These are phyloP conservation scores for Cytospora schulzeri DNA, from an alignment of 2,329 filamentous ascomycete genomes.

Conservation along the genomic window DNA sequence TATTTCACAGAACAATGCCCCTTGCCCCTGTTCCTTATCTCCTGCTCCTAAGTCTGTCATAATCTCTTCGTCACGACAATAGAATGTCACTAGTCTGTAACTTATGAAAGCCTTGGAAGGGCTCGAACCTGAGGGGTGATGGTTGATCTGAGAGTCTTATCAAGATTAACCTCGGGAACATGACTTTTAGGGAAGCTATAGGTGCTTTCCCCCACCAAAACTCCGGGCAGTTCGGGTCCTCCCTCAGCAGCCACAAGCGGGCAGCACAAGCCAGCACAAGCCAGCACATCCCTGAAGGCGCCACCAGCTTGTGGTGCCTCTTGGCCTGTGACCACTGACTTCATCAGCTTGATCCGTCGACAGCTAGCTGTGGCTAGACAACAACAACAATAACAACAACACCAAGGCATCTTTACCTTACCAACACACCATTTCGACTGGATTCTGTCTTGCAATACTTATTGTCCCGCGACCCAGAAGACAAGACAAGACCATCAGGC, in stretches of 20 bases:
- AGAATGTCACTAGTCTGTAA: background rate
- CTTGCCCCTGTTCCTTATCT: background rate
- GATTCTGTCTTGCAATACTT: background rate
- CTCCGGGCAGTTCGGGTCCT: background rate
- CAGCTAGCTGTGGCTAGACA: background rate
- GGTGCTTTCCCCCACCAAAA: background rate
- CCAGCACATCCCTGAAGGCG: background rate
- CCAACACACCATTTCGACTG: background rate
- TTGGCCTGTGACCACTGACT: background rate
- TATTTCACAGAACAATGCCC: too few relatives aligned
- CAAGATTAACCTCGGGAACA: background rate
- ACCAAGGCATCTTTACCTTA: background rate
- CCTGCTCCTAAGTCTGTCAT: background rate
- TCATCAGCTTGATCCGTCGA: background rate
- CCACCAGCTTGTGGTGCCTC: background rate
- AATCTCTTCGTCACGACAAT: background rate
- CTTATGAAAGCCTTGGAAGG: too few relatives aligned
- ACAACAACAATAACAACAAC: background rate
- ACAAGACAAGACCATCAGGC: background rate
- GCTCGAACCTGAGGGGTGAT: background rate
- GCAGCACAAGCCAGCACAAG: background rate
- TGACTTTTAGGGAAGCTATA: background rate
- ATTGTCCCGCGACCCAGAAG: background rate
- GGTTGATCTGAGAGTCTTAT: background rate
- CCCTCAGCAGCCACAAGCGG: background rate